Base-by-base conservation (phyloP, 1,284 basidiomycete genomes). In the Vanrija humicola region DNA sequence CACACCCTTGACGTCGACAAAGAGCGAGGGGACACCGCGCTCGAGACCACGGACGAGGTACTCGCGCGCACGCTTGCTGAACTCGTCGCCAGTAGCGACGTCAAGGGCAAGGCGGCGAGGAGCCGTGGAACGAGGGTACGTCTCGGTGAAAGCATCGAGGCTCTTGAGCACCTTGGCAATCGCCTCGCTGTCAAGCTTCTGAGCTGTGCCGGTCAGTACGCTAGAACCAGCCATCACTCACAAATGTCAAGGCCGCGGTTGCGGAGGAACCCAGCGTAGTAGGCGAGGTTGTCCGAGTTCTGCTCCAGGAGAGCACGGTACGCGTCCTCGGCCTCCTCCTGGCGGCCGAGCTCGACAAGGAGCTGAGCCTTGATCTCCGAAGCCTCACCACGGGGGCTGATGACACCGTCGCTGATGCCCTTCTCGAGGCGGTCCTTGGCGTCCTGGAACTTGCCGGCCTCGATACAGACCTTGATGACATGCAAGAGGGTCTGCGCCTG, bases 11-110 rank as follows among this genome's bases (percentile, higher is more conserved):
- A 98, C 72, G 74, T 98, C 94, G 25, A 88, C 86, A 69, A 98
- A 99, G 7, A 98, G 81, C 3, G 93, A 97, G 2, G 96, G 96
- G 28, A 98, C 82, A 58, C 94, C 95, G 65, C 90, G 91, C 54
- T 82, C 82, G 15, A 98, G 78, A 8, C 85, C 88, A 3, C 80
- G 78, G 18, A 83, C 74, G 48, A 98, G 76, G 75, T 98, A 98
- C 3, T 81, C 77, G 50, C 82, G 80, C 3, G 83, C 84, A 18
- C 88, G 81, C 23, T 80, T 73, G 49, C 79, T 81, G 79, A 98
- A 98, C 16, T 78, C 77, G 12, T 83, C 80, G 14, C 82, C 86
- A 82, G 79, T 68, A 0, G 88, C 82, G 43, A 90, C 78, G 6
- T 81, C 81, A 3, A 97, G 80, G 5, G 85, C 83, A 16, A 95